Evolutionary conservation across 371 early-diverging fungal species (phyloP).

Genomic region (Apophysomyces trapeziformis): DNA sequence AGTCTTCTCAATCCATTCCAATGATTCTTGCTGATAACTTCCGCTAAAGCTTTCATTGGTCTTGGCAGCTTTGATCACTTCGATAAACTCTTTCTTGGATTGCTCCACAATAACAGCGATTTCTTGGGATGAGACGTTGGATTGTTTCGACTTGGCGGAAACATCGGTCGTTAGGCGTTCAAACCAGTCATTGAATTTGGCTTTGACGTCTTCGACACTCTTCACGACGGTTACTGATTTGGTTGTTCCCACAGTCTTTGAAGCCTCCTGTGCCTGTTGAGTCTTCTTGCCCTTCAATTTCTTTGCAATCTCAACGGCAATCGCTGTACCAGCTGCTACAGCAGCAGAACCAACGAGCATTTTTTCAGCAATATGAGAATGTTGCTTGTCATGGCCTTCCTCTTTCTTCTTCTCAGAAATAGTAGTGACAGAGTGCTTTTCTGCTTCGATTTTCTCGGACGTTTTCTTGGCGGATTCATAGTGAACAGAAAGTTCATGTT

Average conservation of each 20-base stretch:
- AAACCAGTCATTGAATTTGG: slow-evolving; percentile 33
- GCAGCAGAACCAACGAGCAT: slow-evolving; percentile 29
- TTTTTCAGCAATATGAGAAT: slow-evolving; percentile 28
- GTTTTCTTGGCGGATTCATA: slow-evolving; percentile 1
- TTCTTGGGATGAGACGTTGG: slow-evolving; percentile 21
- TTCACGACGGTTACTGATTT: slow-evolving; percentile 9
- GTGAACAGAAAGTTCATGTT: slow-evolving; percentile 3
- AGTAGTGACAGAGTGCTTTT: neutral
- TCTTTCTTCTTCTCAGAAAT: neutral
- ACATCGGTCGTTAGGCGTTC: slow-evolving; percentile 27
- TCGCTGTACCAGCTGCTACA: slow-evolving; percentile 30
- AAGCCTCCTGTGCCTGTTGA: neutral
- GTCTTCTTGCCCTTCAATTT: slow-evolving; percentile 27
- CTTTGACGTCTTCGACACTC: slow-evolving; percentile 26
- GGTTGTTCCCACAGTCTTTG: neutral
- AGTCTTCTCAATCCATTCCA: slow-evolving; percentile 34
- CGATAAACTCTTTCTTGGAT: slow-evolving; percentile 26
- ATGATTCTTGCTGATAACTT: slow-evolving; percentile 24
- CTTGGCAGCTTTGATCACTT: slow-evolving; percentile 30
- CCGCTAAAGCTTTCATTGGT: slow-evolving; percentile 19
- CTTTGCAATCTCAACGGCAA: slow-evolving; percentile 32
- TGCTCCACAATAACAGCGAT: slow-evolving; percentile 25
- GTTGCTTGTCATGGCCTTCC: neutral
- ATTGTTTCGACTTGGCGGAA: slow-evolving; percentile 20
- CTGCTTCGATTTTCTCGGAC: neutral